Conservation (phyloP, 352 stramenopile species). For the Phytophthora cajani region DNA sequence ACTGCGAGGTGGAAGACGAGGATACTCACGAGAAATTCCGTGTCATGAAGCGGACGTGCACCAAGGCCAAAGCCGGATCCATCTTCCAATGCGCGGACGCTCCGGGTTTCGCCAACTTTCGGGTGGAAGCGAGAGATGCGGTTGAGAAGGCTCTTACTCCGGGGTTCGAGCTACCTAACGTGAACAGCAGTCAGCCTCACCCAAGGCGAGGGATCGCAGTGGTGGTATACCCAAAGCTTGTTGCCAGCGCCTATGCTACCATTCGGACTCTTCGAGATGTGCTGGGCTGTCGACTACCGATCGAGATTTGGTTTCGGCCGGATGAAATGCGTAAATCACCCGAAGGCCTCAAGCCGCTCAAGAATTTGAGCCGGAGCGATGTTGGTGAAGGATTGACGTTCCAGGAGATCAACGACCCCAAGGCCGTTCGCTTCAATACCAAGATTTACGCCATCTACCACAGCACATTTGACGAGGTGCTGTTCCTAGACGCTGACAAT, state of each 20-base stretch:
- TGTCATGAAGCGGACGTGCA: slow-evolving; percentile 67
- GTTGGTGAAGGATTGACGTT: slow-evolving; percentile 46
- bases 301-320: slow-evolving; percentile 70
- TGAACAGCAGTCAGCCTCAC: not conserved
- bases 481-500: slow-evolving; percentile 80
- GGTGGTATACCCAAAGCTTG: slow-evolving; percentile 68
- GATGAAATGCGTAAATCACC: slow-evolving; percentile 32
- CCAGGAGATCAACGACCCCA: slow-evolving; percentile 22
- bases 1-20: slow-evolving; percentile 65
- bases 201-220: slow-evolving; percentile 51
- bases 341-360: slow-evolving; percentile 20
- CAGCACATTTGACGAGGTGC: slow-evolving; percentile 60
- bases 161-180: slow-evolving; percentile 8
- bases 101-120: slow-evolving; percentile 64
- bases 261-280: slow-evolving; percentile 47
- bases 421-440: slow-evolving; percentile 39
- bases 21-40: slow-evolving; percentile 58
- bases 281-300: slow-evolving; percentile 48
- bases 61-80: slow-evolving; percentile 42
- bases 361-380: slow-evolving; percentile 18
- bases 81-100: slow-evolving; percentile 55
- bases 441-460: slow-evolving; percentile 73
- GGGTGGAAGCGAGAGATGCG: slow-evolving; percentile 10
- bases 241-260: slow-evolving; percentile 69
- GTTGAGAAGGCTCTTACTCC: not conserved